These are phyloP conservation scores for Marchantia paleacea DNA, from an alignment of 225 moss, liverwort and hornwort species.

Conservation along the genomic window DNA sequence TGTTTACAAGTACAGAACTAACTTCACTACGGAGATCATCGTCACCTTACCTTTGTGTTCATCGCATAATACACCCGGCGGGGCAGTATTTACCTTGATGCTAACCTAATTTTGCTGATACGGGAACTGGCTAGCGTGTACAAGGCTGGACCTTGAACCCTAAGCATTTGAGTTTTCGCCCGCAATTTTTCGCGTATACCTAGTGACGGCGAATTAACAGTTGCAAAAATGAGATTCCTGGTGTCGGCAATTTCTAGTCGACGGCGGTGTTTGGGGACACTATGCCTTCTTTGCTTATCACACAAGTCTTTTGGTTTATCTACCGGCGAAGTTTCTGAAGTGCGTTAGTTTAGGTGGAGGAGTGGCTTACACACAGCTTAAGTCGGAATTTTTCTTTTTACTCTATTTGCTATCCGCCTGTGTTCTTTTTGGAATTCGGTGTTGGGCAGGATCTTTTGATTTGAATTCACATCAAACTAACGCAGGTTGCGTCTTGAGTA, in stretches of 20 bases:
- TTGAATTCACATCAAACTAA: no score
- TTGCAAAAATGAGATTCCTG: neutral
- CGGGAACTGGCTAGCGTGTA: neutral
- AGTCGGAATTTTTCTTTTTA: neutral
- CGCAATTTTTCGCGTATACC: neutral
- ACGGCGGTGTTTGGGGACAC: neutral
- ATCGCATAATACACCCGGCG: neutral
- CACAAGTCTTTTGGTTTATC: neutral
- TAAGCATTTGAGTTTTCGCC: neutral
- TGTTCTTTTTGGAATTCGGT: no score
- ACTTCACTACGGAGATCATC: neutral
- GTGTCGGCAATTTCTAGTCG: neutral
- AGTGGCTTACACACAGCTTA: neutral
- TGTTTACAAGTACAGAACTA: neutral
- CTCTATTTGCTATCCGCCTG: no score
- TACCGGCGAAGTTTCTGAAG: neutral
- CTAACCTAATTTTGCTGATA: slow-evolving; percentile 5
- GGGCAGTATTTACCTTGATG: neutral
- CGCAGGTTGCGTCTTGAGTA: no score
- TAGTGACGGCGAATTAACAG: neutral
- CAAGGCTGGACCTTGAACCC: neutral
- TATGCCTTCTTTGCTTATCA: no score
- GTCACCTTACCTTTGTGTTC: neutral
- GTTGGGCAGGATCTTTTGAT: no score
- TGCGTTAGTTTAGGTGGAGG: neutral